Base-by-base conservation (phyloP, 768 basidiomycete genomes). In the Leucosporidium scottii region DNA sequence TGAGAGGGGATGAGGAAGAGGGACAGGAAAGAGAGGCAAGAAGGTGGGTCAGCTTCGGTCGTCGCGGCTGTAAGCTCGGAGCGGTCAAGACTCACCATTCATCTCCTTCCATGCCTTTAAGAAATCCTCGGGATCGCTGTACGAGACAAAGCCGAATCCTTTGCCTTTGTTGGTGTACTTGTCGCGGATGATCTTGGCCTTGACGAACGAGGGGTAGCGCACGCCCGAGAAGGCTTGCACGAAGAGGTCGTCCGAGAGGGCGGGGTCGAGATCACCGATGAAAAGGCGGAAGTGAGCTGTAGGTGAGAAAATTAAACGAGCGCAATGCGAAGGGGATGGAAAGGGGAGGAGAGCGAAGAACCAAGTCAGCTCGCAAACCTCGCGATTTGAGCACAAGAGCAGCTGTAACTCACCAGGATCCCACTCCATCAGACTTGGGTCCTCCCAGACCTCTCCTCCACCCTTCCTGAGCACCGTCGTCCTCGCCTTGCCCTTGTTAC, bases 41-140 rank as follows among this genome's bases (percentile, higher is more conserved):
- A 56, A 28, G 4, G 50, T 5, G 53, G n/a, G 9, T 34, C 17
- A 44, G 12, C 34, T 23, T n/a, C n/a, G 9, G 47, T 12, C 15
- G 47, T 53, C 21, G 2, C 51, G 10, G 0, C 21, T n/a, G 7
- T 10, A 6, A 8, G 39, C 6, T 44, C 8, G 12, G 57, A 44
- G 34, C 36, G 23, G 36, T 15, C 13, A 44, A 53, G 1, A 77
- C 88, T 47, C 73, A 90, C 93, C 94, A 78, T 97, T 93, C 93
- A 96, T 98, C 78, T 98, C 93, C 78, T 97, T 97, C 94, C 94
- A 99, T 23, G 94, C 94, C 77, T 86, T 93, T 65, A 99, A 78
- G 78, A 98, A 97, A 78, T 99, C 96, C 79, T 99, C 96, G 0
- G 96, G 96, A 76, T 98, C 96, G 54, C 90, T 91, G 79, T 98